A percentile compares a stretch with the other conserved stretches of the same genome.
These are phyloP conservation scores for Epithemia pelagica DNA, from an alignment of 108 stramenopile species.

Conservation along the genomic window DNA sequence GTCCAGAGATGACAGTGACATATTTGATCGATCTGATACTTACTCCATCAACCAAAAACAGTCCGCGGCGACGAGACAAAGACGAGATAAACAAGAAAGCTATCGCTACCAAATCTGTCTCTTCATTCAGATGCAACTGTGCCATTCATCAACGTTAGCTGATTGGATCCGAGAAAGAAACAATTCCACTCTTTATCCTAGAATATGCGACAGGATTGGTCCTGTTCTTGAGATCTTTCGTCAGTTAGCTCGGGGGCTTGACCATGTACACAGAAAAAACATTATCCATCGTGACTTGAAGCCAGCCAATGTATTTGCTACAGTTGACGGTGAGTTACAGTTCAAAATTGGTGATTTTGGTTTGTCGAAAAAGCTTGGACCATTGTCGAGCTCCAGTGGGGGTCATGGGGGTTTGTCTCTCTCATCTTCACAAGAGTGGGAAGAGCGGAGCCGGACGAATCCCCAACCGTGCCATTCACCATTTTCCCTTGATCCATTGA, in stretches of 20 bases:
- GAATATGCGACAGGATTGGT: conserved; percentile 26
- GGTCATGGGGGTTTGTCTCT: conserved; percentile 3
- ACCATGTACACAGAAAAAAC: conserved; percentile 69
- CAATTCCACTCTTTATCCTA: conserved; percentile 14
- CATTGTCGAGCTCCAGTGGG: neutral
- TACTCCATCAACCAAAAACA: neutral
- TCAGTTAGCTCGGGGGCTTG: conserved; percentile 67
- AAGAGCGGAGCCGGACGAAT: neutral
- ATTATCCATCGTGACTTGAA: conserved; percentile 87
- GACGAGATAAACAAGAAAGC: conserved; percentile 1
- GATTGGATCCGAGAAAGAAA: conserved; percentile 85
- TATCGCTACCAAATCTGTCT: conserved; percentile 83
- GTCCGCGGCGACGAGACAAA: neutral
- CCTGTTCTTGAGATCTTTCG: conserved; percentile 50
- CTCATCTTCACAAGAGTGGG: neutral
- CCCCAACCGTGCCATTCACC: neutral
- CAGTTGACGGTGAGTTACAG: conserved; percentile 38
- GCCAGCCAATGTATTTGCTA: conserved; percentile 80
- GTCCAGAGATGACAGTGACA: neutral
- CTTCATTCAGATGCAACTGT: conserved; percentile 92
- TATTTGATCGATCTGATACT: neutral
- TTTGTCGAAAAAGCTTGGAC: conserved; percentile 25
- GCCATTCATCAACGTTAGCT: conserved; percentile 69
- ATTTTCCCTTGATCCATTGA: conserved; percentile 33
- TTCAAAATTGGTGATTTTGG: conserved; percentile 96